phyloP scores from a whole-genome alignment of 106 monocot genomes.

The Dendrobium nobile region DNA sequence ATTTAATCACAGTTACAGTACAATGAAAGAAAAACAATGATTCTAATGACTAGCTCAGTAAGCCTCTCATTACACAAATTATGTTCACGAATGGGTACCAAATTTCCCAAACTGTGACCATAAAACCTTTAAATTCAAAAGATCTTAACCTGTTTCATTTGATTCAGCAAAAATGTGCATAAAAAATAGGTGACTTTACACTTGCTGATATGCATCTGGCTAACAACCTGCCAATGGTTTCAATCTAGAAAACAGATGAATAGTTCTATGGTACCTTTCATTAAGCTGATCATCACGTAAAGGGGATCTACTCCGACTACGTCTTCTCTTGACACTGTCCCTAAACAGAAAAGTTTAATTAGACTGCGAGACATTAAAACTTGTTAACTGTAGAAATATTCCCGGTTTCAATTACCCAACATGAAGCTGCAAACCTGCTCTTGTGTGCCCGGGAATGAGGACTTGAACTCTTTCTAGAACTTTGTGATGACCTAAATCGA shows the following conservation, averaged over 20 bases:
- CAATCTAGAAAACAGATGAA: not conserved
- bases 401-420: not conserved
- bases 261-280: slow-evolving; percentile 5
- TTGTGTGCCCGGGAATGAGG: not conserved
- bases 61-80: not conserved
- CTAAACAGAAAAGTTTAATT: not conserved
- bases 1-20: too few relatives aligned
- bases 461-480: slow-evolving; percentile 4
- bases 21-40: too few relatives aligned
- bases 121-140: not conserved
- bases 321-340: not conserved
- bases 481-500: not conserved
- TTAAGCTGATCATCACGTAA: not conserved
- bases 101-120: not conserved
- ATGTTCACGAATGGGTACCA: not conserved
- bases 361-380: not conserved
- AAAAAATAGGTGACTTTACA: not conserved
- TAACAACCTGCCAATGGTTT: not conserved
- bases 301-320: slow-evolving; percentile 5
- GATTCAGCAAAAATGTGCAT: not conserved
- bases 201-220: not conserved
- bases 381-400: not conserved
- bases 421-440: slow-evolving; percentile 4
- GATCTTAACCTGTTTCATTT: not conserved
- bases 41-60: not conserved